A percentile compares a stretch with the other conserved stretches of the same genome.
Evolutionary conservation across 139 green algal genomes (phyloP).

Genomic region (Gonium pectorale): DNA sequence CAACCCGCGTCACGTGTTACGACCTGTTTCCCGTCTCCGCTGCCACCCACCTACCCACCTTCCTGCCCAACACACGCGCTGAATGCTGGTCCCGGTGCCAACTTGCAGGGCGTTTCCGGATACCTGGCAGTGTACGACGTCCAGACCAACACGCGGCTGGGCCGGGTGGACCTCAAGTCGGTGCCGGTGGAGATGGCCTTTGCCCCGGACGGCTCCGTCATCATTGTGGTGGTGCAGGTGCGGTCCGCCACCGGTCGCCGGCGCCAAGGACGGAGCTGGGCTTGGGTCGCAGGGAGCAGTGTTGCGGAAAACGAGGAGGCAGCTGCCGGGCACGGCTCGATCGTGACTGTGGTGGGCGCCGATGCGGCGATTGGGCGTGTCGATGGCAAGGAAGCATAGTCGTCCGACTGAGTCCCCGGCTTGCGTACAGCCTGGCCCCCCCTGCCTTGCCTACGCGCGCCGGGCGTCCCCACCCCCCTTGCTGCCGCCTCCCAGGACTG

Average conservation of each 20-base stretch:
- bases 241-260: too few relatives aligned
- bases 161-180: slow-evolving; percentile 58
- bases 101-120: slow-evolving; percentile 47
- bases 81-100: background rate
- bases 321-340: too few relatives aligned
- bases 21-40: background rate
- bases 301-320: too few relatives aligned
- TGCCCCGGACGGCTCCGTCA: slow-evolving; percentile 53
- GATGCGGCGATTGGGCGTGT: too few relatives aligned
- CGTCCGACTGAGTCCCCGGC: too few relatives aligned
- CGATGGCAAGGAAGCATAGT: too few relatives aligned
- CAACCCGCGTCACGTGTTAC: too few relatives aligned
- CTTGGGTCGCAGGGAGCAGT: too few relatives aligned
- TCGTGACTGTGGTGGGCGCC: too few relatives aligned
- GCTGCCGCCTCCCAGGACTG: slow-evolving; percentile 47
- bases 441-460: background rate
- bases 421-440: too few relatives aligned
- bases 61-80: background rate
- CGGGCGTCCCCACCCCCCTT: background rate
- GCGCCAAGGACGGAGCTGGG: too few relatives aligned
- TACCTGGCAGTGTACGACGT: slow-evolving; percentile 63
- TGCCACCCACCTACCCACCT: too few relatives aligned
- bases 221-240: slow-evolving; percentile 57
- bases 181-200: slow-evolving; percentile 56
- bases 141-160: slow-evolving; percentile 44